Evolutionary conservation across 2,329 filamentous ascomycete species (phyloP).

Genomic region (Talaromyces sp.): DNA sequence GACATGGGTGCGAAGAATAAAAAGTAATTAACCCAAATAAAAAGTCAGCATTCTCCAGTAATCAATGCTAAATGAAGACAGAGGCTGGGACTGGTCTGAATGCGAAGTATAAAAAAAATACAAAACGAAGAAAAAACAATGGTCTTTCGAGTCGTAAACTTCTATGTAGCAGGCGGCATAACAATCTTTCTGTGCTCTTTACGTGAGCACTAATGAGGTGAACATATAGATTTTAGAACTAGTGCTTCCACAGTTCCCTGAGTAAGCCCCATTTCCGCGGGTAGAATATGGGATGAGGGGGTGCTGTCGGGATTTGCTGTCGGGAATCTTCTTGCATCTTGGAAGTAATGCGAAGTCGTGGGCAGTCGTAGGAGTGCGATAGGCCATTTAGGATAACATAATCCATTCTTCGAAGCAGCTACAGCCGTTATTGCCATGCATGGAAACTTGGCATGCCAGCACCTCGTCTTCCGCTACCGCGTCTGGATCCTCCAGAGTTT

Average conservation of each 20-base stretch:
- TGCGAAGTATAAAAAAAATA: neutral
- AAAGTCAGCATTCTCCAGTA: neutral
- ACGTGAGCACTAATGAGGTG: neutral
- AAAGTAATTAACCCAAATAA: neutral
- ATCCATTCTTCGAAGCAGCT: neutral
- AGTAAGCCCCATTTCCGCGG: neutral
- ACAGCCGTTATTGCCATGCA: conserved; percentile 24
- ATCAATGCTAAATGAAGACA: neutral
- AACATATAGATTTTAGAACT: neutral
- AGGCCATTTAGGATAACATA: neutral
- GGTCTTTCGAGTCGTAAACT: neutral
- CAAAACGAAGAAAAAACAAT: neutral
- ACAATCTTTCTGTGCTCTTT: neutral
- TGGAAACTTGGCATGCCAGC: conserved; percentile 30
- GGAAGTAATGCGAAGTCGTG: neutral
- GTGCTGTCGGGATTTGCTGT: neutral
- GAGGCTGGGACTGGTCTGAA: neutral
- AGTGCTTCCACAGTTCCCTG: neutral
- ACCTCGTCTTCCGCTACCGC: conserved; percentile 32
- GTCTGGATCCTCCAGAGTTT: conserved; percentile 24
- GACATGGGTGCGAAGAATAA: conserved; percentile 1
- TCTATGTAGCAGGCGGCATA: neutral
- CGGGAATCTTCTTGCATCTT: neutral
- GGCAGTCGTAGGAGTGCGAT: too few species aligned
- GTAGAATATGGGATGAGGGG: neutral